Base-by-base conservation (phyloP, 1,139 yeast species). In the Insectozyma bohioensis region DNA sequence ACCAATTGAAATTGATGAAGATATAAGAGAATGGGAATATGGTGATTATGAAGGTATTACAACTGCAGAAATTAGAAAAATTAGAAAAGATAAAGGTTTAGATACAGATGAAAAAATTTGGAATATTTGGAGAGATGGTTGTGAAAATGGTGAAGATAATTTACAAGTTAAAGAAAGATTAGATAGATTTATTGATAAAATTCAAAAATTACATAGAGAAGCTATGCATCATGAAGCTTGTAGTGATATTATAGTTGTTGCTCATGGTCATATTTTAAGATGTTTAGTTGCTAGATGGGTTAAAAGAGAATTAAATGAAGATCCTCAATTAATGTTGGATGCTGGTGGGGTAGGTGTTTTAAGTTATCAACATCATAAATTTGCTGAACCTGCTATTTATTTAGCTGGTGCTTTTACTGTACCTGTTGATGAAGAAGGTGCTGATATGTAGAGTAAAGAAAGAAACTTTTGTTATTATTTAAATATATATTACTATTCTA, bases 341-440 rank as follows among this genome's bases (percentile, higher is more conserved):
- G 95, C 97, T 18, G 97, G 97, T 45, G 97, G 96, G 30, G 87
- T 87, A 20, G 96, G 97, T 37, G 95, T 87, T 2, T 68, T 90
- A 54, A 80, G 94, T 48, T 90, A 90, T 57, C 95, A 86, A 50
- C 97, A 90, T 54, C 79, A 83, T 53, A 80, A 74, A 54, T 72
- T 85, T 39, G 72, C 81, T 24, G 97, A 90, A 59, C 97, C 97
- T 2, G 95, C 97, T 0, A 58, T 90, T 39, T 76, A 71, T 35
- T 69, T 90, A 38, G 85, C 87, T 3, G 90, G 90, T 35, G 92
- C 95, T 0, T 87, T 86, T 48, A 68, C 70, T 8, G 80, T 82
- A 10, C 90, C 92, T 6, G 78, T 76, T 10, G 81, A 75, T 32
- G 68, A 63, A 42, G 58, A 59, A 40, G 57, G 65, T 25, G 52